Evolutionary conservation across 2,329 filamentous ascomycete genomes (phyloP).

Genomic region (Pyrenochaeta sp.): DNA sequence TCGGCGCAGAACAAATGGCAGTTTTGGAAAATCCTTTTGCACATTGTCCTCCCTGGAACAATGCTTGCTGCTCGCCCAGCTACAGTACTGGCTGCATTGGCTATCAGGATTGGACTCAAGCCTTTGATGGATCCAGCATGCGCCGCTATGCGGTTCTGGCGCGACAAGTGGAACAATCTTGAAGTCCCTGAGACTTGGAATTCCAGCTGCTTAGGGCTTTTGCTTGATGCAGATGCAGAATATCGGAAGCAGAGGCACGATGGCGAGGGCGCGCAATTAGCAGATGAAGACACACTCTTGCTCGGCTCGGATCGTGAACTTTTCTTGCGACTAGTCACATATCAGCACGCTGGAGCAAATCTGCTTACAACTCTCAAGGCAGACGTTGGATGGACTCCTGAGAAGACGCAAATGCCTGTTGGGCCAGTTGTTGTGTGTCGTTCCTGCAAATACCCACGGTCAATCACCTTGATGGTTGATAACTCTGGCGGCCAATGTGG

Average conservation of each 20-base stretch:
- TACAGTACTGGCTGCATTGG: slow-evolving; percentile 57
- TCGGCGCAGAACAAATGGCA: slow-evolving; percentile 41
- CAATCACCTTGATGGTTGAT: slow-evolving; percentile 58
- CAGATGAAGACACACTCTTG: slow-evolving; percentile 47
- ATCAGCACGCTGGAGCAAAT: slow-evolving; percentile 57
- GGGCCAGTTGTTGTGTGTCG: slow-evolving; percentile 55
- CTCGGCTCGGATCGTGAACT: slow-evolving; percentile 49
- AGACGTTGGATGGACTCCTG: slow-evolving; percentile 55
- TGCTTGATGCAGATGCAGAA: slow-evolving; percentile 56
- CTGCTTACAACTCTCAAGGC: slow-evolving; percentile 55
- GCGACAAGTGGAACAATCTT: slow-evolving; percentile 57
- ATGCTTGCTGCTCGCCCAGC: slow-evolving; percentile 55
- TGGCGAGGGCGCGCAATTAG: slow-evolving; percentile 1
- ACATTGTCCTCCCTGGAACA: slow-evolving; percentile 58
- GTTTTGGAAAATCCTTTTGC: slow-evolving; percentile 60
- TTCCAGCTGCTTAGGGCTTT: slow-evolving; percentile 53
- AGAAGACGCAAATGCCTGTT: slow-evolving; percentile 54
- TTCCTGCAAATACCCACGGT: slow-evolving; percentile 55
- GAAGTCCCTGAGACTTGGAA: slow-evolving; percentile 61
- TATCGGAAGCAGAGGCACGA: slow-evolving; percentile 16
- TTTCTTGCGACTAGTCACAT: slow-evolving; percentile 56
- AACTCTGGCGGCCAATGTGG: slow-evolving; percentile 50
- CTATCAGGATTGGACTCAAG: slow-evolving; percentile 57
- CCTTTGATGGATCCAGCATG: slow-evolving; percentile 53
- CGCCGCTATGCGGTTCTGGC: slow-evolving; percentile 52